Evolutionary conservation across 495 filamentous ascomycete species (phyloP).

Genomic region (Neurospora hispaniola): DNA sequence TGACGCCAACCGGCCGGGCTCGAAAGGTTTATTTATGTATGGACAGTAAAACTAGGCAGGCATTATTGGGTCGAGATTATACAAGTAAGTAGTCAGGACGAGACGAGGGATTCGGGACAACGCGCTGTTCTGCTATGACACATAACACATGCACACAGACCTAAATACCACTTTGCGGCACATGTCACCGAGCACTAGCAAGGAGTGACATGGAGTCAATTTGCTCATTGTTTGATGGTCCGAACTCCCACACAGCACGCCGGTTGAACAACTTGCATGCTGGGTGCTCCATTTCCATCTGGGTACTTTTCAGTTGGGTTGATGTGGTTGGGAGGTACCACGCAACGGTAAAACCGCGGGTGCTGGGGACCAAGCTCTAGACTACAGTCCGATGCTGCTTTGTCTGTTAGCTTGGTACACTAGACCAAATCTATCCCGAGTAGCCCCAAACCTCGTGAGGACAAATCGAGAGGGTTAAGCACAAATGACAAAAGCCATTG

Average conservation of each 20-base stretch:
- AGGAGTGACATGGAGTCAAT: background rate
- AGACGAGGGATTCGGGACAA: background rate
- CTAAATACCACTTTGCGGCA: background rate
- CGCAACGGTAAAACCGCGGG: background rate
- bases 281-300: background rate
- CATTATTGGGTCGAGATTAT: background rate
- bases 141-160: background rate
- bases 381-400: too few species aligned
- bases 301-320: background rate
- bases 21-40: background rate
- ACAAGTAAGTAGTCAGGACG: background rate
- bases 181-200: background rate
- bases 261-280: background rate
- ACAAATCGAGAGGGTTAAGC: too few species aligned
- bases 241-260: background rate
- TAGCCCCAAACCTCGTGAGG: too few species aligned
- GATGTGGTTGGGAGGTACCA: background rate
- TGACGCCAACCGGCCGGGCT: background rate
- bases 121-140: background rate
- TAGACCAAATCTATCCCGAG: too few species aligned
- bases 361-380: background rate
- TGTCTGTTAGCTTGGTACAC: too few species aligned
- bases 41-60: background rate
- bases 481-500: too few species aligned
- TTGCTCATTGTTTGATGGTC: background rate